Base-by-base conservation (phyloP, 2,329 filamentous ascomycete species). In the Fusarium fujikuroi region DNA sequence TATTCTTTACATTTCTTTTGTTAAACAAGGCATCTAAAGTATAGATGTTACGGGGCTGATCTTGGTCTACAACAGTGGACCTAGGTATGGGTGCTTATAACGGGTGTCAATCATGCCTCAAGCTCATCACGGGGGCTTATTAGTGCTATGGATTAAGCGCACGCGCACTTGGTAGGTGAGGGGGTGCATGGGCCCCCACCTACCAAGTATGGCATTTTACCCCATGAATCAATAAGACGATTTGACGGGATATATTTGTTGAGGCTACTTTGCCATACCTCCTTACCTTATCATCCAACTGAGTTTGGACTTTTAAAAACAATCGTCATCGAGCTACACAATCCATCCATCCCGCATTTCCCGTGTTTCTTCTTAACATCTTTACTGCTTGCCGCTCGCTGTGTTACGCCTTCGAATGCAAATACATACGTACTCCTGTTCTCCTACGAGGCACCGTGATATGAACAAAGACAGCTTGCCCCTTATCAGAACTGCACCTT, bases 311-410 rank as follows among this genome's bases (percentile, higher is more conserved):
- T 67, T 68, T 73, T 47, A 30, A 70, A 74, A 74, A 63, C 71
- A 65, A 76, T 70, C 76, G 69, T 78, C 75, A 75, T 78, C 62
- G 57, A 68, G 61, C 54, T 66, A 58, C 52, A 65, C 57, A 52
- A 67, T 36, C 28, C 43, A 36, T 18, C 23, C 66, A 63, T 68
- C 52, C 63, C 60, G 44, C 71, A 52, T 53, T 58, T 57, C 59
- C 53, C 63, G 46, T 65, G 46, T 50, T 58, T n/a, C 53, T 47
- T 60, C 23, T n/a, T n/a, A n/a, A 19, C 34, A 16, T 49, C 37
- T 43, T 28, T 30, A 32, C 36, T 36, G 50, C 50, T 40, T 21
- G 28, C 28, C 37, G 18, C 19, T 46, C 32, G 42, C 42, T 34
- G 42, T 39, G 36, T 52, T 40, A 40, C 32, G 36, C 39, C 47